Evolutionary conservation across 805 yeast genomes (phyloP), one percentile per base, ranked within the genome.

Genomic region (Suhomyces faveliae): DNA sequence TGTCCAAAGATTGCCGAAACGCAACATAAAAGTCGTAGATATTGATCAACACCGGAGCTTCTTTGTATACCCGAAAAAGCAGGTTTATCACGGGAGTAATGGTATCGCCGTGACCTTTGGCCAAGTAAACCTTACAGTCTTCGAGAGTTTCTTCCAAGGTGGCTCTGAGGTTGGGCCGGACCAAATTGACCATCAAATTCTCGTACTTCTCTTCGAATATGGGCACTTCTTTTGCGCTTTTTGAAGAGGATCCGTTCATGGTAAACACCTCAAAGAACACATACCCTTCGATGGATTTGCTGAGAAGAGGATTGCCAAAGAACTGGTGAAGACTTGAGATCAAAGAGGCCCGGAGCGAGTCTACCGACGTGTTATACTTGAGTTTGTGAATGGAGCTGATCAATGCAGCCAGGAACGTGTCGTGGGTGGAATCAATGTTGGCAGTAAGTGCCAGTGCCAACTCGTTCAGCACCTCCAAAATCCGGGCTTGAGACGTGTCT

Each of bases 51-150:
- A 83, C 73, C 20, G 87, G 86, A 0, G 96, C 91, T 56, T 90
- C 97, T 50, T 94, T 79, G 61, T 84, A 85, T 12, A 88, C 71
- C 42, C 80, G 77, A 66, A 80, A 90, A 46, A 90, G 61, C 42
- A 77, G 79, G 24, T 79, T 69, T 5, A 83, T 58, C 3, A 80
- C 67, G 1, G 90, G 90, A 5, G 46, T 44, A 42, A 43, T 29
- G 22, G 7, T 12, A 9, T 12, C 29, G 2, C 35, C 43, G 19
- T 13, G 13, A 20, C 19, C 12, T 19, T n/a, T 20, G n/a, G 58
- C 40, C 48, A 62, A 52, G 45, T 57, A 66, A 33, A 48, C 47
- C 17, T 60, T 58, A 8, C 70, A 63, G 49, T 64, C 67, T 38
- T 66, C 68, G 46, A 73, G 51, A 1, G 63, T 67, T 9, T 43